phyloP scores from a whole-genome alignment of 352 stramenopile genomes.

The Pythium angustatum region DNA sequence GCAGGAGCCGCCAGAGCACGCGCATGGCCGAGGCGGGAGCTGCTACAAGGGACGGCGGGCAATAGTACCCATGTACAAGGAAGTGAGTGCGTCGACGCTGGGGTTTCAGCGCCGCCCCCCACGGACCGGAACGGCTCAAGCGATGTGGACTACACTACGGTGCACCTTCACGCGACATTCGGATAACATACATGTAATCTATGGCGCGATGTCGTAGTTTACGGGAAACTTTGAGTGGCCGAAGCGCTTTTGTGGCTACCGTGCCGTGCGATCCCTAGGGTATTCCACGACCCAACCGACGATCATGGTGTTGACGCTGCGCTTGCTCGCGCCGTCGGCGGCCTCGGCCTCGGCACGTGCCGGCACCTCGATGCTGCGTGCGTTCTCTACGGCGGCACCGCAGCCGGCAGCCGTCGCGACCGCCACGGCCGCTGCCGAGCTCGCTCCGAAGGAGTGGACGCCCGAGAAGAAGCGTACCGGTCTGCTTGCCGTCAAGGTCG shows the following conservation, averaged over 20 bases:
- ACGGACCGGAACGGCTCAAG: background rate
- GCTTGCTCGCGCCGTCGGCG: slow-evolving; percentile 18
- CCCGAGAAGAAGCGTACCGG: slow-evolving; percentile 88
- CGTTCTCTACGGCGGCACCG: slow-evolving; percentile 20
- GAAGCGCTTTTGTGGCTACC: slow-evolving; percentile 8
- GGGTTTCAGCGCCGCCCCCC: slow-evolving; percentile 2
- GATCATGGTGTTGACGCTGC: slow-evolving; percentile 19
- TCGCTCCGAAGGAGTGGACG: slow-evolving; percentile 48
- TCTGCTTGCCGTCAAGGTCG: slow-evolving; percentile 95
- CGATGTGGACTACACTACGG: slow-evolving; percentile 10
- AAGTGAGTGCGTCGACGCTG: background rate
- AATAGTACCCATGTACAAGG: background rate
- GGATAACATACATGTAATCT: background rate
- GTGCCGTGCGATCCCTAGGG: background rate
- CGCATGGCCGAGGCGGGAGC: background rate
- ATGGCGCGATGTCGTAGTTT: slow-evolving; percentile 12
- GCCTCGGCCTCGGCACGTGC: slow-evolving; percentile 12
- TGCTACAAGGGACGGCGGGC: background rate
- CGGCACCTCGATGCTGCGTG: slow-evolving; percentile 13
- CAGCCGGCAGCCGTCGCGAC: slow-evolving; percentile 3
- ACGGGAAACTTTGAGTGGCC: background rate
- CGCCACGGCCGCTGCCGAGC: slow-evolving; percentile 8
- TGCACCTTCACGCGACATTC: slow-evolving; percentile 7
- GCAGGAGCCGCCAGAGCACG: slow-evolving; percentile 29
- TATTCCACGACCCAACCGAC: slow-evolving; percentile 5